Evolutionary conservation across 768 basidiomycete genomes (phyloP).

Genomic region (Candolleomyces aberdarensis): DNA sequence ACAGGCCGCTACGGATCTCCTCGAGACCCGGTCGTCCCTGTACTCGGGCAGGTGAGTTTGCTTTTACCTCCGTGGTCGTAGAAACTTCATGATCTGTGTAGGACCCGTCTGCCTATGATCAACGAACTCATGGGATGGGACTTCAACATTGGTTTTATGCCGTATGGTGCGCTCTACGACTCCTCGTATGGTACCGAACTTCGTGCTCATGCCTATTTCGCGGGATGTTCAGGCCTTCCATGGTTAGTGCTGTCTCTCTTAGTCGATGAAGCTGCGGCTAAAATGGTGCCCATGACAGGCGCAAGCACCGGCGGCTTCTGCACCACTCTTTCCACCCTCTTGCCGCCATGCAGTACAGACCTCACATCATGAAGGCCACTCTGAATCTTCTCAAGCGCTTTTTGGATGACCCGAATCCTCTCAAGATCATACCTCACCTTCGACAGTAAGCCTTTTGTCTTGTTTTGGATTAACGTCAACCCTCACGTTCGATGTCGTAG

Average conservation of each 20-base stretch:
- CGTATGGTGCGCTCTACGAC: slow-evolving; percentile 19
- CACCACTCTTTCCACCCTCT: slow-evolving; percentile 28
- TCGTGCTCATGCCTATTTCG: slow-evolving; percentile 1
- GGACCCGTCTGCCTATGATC: slow-evolving; percentile 18
- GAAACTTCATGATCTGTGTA: background rate
- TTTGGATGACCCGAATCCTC: slow-evolving; percentile 20
- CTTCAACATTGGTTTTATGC: slow-evolving; percentile 26
- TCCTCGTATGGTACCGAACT: background rate
- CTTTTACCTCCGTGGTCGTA: background rate
- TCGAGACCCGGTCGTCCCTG: slow-evolving; percentile 35
- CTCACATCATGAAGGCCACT: slow-evolving; percentile 22
- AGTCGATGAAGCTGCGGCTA: too few relatives aligned
- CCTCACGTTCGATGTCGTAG: slow-evolving; percentile 17
- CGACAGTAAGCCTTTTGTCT: background rate
- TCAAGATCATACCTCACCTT: background rate
- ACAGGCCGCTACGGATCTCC: slow-evolving; percentile 31
- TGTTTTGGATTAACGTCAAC: background rate
- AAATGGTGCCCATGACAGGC: slow-evolving; percentile 19
- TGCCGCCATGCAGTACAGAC: slow-evolving; percentile 21
- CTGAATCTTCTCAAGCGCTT: slow-evolving; percentile 25
- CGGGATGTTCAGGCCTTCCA: slow-evolving; percentile 9
- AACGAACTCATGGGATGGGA: slow-evolving; percentile 23
- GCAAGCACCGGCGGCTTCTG: slow-evolving; percentile 27
- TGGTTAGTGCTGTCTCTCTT: slow-evolving; percentile 11
- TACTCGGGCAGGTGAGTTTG: slow-evolving; percentile 25